phyloP scores from a whole-genome alignment of 208 protist species.

The Endotrypanum monterogeii region DNA sequence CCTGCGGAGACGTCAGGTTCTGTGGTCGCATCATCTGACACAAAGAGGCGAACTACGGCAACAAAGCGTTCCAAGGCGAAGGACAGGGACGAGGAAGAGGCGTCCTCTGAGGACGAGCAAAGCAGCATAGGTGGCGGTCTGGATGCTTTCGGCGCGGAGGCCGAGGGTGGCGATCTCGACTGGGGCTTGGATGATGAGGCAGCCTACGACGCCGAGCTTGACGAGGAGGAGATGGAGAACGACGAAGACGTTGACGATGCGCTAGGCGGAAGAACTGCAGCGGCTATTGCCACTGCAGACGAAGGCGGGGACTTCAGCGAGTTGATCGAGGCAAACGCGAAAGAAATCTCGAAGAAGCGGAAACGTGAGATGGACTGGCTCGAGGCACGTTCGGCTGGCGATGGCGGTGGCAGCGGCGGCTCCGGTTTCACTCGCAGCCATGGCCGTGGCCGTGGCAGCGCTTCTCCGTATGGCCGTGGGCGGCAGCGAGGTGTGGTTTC shows the following conservation, averaged over 20 bases:
- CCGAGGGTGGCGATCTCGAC: slow-evolving; percentile 61
- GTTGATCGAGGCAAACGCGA: slow-evolving; percentile 65
- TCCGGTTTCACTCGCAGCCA: too few species aligned
- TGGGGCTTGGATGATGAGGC: slow-evolving; percentile 78
- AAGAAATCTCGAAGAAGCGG: slow-evolving; percentile 69
- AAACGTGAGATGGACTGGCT: slow-evolving; percentile 74
- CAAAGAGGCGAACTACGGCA: neutral
- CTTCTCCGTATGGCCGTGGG: slow-evolving; percentile 28
- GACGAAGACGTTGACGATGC: slow-evolving; percentile 45
- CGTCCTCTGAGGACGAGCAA: slow-evolving; percentile 24
- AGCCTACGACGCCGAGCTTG: slow-evolving; percentile 45
- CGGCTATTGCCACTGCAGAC: slow-evolving; percentile 28
- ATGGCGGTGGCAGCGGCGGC: neutral
- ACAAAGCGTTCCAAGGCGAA: slow-evolving; percentile 7
- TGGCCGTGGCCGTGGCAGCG: slow-evolving; percentile 14
- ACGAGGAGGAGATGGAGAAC: slow-evolving; percentile 34
- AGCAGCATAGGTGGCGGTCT: slow-evolving; percentile 3
- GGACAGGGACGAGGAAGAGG: slow-evolving; percentile 36
- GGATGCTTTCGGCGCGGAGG: slow-evolving; percentile 49
- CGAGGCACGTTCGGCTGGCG: slow-evolving; percentile 40
- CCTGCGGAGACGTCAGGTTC: slow-evolving; percentile 11
- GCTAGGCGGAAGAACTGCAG: slow-evolving; percentile 33
- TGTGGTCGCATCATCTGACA: neutral
- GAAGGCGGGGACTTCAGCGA: slow-evolving; percentile 86
- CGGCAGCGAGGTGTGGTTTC: slow-evolving; percentile 17